Evolutionary conservation across 2,329 filamentous ascomycete species (phyloP).

Genomic region (Mycosphaerella arachidis): DNA sequence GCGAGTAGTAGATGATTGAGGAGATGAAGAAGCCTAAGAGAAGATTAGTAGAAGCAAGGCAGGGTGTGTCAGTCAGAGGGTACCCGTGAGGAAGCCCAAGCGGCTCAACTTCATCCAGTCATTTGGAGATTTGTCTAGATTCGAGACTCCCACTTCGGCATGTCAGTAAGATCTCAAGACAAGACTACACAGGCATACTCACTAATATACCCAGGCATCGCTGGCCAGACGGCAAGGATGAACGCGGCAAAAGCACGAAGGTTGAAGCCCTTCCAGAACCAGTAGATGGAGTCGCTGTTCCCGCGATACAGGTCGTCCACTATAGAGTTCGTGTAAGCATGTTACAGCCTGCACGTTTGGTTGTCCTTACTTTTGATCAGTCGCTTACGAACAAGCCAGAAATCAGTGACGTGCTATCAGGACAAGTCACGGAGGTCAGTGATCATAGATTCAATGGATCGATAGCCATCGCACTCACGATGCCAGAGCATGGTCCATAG

Average conservation of each 20-base stretch:
- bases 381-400: slow-evolving; percentile 25
- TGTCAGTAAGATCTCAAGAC: too few relatives aligned
- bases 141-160: not conserved
- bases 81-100: slow-evolving; percentile 11
- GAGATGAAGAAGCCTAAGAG: slow-evolving; percentile 6
- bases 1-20: slow-evolving; percentile 1
- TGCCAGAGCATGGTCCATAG: slow-evolving; percentile 25
- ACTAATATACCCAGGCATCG: slow-evolving; percentile 14
- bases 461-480: slow-evolving; percentile 6
- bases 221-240: slow-evolving; percentile 15
- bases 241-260: slow-evolving; percentile 26
- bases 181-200: too few relatives aligned
- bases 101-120: slow-evolving; percentile 13
- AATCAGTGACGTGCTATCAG: slow-evolving; percentile 20
- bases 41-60: too few relatives aligned
- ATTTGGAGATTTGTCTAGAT: slow-evolving; percentile 8
- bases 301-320: slow-evolving; percentile 27
- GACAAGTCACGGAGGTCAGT: too few relatives aligned
- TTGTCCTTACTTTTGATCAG: too few relatives aligned
- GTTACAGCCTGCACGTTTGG: too few relatives aligned
- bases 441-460: too few relatives aligned
- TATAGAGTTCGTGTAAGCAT: slow-evolving; percentile 9
- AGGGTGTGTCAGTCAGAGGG: too few relatives aligned
- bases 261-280: slow-evolving; percentile 26
- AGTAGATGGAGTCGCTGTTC: slow-evolving; percentile 23